A percentile compares a stretch with the other conserved stretches of the same genome.
phyloP scores from a whole-genome alignment of 441 rosid genomes.

The Pelargonium cotyledonis region DNA sequence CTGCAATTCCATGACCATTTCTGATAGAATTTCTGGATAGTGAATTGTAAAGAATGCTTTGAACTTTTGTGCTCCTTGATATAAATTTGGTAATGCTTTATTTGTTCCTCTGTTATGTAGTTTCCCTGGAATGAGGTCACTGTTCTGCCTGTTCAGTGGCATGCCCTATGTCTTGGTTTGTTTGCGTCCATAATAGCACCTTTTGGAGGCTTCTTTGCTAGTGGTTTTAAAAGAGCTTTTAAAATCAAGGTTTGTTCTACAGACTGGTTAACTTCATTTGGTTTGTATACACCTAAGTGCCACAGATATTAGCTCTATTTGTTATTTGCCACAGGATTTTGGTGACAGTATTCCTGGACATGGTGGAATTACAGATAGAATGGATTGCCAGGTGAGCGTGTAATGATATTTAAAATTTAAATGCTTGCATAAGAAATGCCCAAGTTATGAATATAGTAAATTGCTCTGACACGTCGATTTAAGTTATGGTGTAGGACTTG shows the following conservation, averaged over 20 bases:
- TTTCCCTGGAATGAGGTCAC: constrained; percentile 67
- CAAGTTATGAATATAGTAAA: neutral
- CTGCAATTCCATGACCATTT: neutral
- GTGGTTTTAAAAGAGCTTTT: constrained; percentile 92
- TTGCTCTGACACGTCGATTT: neutral
- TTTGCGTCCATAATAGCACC: constrained; percentile 96
- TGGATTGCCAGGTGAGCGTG: constrained; percentile 83
- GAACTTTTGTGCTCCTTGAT: neutral
- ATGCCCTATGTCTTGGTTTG: constrained; percentile 75
- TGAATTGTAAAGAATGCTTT: neutral
- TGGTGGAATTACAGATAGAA: constrained; percentile 91
- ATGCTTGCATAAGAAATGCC: neutral
- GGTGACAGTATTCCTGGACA: constrained; percentile 96
- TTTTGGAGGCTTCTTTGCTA: constrained; percentile 93
- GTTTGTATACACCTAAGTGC: neutral
- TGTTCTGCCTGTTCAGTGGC: constrained; percentile 80
- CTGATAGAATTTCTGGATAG: neutral
- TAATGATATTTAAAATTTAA: constrained; percentile 6
- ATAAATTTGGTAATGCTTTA: neutral
- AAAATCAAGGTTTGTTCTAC: constrained; percentile 56
- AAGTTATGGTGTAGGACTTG: too few relatives aligned
- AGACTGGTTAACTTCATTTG: neutral
- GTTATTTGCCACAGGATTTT: constrained; percentile 55
- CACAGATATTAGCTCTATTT: neutral
- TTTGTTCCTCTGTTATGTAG: constrained; percentile 31